Percentiles rank a stretch among this genome's conserved stretches.
Conservation (phyloP, 768 basidiomycete species). For the Gautieria morchelliformis region DNA sequence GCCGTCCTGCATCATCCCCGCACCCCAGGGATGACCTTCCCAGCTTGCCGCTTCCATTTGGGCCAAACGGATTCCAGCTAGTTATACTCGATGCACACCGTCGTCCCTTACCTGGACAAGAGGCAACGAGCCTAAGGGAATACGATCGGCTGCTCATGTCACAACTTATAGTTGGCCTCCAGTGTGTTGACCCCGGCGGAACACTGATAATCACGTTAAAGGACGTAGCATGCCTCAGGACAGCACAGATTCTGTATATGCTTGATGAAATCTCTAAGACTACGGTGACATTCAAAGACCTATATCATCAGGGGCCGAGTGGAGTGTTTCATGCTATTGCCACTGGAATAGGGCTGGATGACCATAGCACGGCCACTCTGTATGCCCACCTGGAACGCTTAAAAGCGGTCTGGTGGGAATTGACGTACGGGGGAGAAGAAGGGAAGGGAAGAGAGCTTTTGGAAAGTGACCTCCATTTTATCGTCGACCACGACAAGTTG, state of each 20-base stretch:
- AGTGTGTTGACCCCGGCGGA: constrained; percentile 16
- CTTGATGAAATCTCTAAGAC: constrained; percentile 19
- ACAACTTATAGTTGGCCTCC: constrained; percentile 24
- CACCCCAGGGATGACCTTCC: neutral
- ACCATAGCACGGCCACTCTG: neutral
- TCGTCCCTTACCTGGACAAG: constrained; percentile 14
- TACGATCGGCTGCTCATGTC: constrained; percentile 21
- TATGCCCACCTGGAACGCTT: constrained; percentile 10
- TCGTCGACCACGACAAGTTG: constrained; percentile 15
- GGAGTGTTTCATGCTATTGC: constrained; percentile 24
- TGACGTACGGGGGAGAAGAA: constrained; percentile 15
- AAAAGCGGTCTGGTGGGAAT: constrained; percentile 20
- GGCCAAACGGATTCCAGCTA: constrained; percentile 15
- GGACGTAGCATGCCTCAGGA: constrained; percentile 18
- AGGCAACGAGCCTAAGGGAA: constrained; percentile 6
- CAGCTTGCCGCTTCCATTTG: neutral
- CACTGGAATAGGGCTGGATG: constrained; percentile 16
- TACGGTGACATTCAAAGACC: constrained; percentile 21
- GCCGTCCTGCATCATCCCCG: neutral
- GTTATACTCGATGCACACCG: constrained; percentile 28
- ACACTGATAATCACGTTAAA: constrained; percentile 25
- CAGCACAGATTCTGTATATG: constrained; percentile 22
- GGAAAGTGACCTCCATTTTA: constrained; percentile 21
- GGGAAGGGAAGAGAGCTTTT: constrained; percentile 14
- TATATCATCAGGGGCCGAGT: constrained; percentile 19